phyloP scores from a whole-genome alignment of 2,329 filamentous ascomycete genomes.

The Colletotrichum sp. region DNA sequence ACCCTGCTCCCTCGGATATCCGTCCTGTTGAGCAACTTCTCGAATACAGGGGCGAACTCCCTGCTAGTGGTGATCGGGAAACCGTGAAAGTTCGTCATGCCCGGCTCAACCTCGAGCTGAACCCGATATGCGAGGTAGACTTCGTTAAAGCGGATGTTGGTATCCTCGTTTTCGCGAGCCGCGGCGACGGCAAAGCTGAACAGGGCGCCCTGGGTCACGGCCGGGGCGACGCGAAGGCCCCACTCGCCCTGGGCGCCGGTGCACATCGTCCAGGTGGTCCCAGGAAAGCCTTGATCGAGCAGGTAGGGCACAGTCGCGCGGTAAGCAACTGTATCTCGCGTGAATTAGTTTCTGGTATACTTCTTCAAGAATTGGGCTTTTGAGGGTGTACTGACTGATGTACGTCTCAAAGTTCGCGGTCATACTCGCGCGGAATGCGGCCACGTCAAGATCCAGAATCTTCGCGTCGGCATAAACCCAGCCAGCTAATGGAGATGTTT shows the following conservation, averaged over 20 bases:
- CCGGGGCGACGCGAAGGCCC: constrained; percentile 24
- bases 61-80: not conserved
- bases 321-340: constrained; percentile 27
- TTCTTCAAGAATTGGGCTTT: accelerated
- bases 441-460: constrained; percentile 25
- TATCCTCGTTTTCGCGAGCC: constrained; percentile 29
- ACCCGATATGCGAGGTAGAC: constrained; percentile 36
- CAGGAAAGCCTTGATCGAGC: constrained; percentile 24
- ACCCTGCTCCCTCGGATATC: not conserved
- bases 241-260: constrained; percentile 33
- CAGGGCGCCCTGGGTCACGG: constrained; percentile 39
- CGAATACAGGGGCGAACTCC: constrained; percentile 4
- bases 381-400: constrained; percentile 28
- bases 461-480: constrained; percentile 25
- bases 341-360: accelerated
- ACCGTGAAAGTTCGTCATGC: not conserved
- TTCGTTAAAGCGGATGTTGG: constrained; percentile 44
- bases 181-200: constrained; percentile 37
- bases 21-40: not conserved
- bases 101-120: constrained; percentile 26
- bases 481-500: constrained; percentile 24
- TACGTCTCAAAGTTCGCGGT: constrained; percentile 31
- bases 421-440: constrained; percentile 25
- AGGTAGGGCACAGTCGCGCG: constrained; percentile 35
- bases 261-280: constrained; percentile 36